Evolutionary conservation across 768 basidiomycete genomes (phyloP).

Genomic region (Mycena amicta): DNA sequence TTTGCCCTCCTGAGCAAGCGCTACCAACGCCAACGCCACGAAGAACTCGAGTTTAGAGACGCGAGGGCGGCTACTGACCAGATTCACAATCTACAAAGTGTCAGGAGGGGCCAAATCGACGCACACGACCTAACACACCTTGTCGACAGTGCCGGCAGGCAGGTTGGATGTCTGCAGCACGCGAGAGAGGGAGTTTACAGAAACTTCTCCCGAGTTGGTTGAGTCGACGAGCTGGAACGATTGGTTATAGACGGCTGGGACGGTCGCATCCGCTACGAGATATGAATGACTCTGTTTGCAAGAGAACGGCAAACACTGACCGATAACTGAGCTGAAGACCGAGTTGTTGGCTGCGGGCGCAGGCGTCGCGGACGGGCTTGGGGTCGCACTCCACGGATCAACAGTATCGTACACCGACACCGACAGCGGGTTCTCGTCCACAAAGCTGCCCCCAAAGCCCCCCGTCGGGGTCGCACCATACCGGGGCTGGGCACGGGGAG

Average conservation of each 20-base stretch:
- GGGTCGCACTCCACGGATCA: conserved; percentile 79
- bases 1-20: conserved; percentile 81
- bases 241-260: conserved; percentile 75
- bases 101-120: conserved; percentile 2
- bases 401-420: conserved; percentile 76
- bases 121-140: conserved; percentile 44
- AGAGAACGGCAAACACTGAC: conserved; percentile 35
- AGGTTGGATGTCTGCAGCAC: conserved; percentile 77
- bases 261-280: conserved; percentile 70
- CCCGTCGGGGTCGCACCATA: conserved; percentile 59
- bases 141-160: conserved; percentile 82
- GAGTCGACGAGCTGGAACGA: conserved; percentile 77
- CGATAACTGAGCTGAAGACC: conserved; percentile 71
- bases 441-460: conserved; percentile 71
- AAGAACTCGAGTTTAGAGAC: conserved; percentile 92
- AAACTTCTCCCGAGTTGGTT: conserved; percentile 72
- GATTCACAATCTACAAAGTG: conserved; percentile 76
- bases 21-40: conserved; percentile 85
- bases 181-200: conserved; percentile 81
- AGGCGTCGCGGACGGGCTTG: conserved; percentile 70
- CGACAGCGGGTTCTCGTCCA: conserved; percentile 75
- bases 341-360: conserved; percentile 51
- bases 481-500: conserved; percentile 72
- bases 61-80: conserved; percentile 78
- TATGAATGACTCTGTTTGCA: conserved; percentile 6